A percentile compares a stretch with the other conserved stretches of the same genome.
phyloP scores from a whole-genome alignment of 352 stramenopile genomes.

The Pythium diclinum region DNA sequence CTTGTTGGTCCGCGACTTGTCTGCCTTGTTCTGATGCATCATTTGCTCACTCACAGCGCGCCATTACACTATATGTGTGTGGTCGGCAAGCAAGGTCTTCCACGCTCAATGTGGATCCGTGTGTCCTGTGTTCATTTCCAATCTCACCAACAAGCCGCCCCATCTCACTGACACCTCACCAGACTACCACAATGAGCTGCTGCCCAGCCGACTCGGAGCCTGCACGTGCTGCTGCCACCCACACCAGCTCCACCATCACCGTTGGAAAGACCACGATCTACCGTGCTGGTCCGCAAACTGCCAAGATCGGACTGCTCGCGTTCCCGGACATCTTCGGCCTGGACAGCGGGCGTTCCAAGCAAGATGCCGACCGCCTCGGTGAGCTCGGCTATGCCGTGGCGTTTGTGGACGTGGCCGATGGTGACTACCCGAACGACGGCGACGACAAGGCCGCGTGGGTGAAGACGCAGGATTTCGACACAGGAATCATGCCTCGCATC shows the following conservation, averaged over 20 bases:
- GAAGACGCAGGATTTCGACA: slow-evolving; percentile 18
- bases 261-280: slow-evolving; percentile 36
- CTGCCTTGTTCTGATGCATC: too few relatives aligned
- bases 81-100: too few relatives aligned
- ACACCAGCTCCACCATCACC: slow-evolving; percentile 20
- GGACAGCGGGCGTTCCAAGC: slow-evolving; percentile 43
- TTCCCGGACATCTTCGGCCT: slow-evolving; percentile 42
- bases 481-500: slow-evolving; percentile 5
- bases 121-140: background rate
- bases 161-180: background rate
- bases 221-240: slow-evolving; percentile 1
- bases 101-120: too few relatives aligned
- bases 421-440: slow-evolving; percentile 27
- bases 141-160: background rate
- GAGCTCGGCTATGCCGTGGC: slow-evolving; percentile 41
- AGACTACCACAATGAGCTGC: slow-evolving; percentile 35
- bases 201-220: slow-evolving; percentile 33
- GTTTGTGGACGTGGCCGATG: slow-evolving; percentile 33
- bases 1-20: too few relatives aligned
- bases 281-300: slow-evolving; percentile 22
- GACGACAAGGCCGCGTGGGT: slow-evolving; percentile 22
- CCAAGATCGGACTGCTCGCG: slow-evolving; percentile 34
- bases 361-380: slow-evolving; percentile 37
- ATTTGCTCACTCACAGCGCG: too few relatives aligned
- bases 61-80: too few relatives aligned